Conservation (phyloP, 192 early-diverging fungal species). For the Podila verticillata region DNA sequence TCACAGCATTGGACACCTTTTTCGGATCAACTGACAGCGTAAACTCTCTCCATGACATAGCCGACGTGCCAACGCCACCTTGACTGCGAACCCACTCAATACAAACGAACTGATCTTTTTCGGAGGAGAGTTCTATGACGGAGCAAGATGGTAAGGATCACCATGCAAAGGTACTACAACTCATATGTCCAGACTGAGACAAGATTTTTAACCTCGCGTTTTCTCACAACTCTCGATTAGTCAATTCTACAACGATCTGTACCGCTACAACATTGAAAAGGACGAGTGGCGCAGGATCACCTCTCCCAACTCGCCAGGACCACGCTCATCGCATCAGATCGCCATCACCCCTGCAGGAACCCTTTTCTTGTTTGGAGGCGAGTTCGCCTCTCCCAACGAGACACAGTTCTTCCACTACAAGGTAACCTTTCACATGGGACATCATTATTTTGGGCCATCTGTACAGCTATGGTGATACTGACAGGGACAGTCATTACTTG, state of each 20-base stretch:
- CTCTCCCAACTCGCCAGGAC: slow-evolving; percentile 71
- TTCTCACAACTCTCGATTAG: not conserved
- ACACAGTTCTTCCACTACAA: slow-evolving; percentile 71
- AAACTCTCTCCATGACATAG: slow-evolving; percentile 27
- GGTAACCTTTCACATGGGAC: not conserved
- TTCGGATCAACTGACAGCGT: not conserved
- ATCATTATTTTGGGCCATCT: no score
- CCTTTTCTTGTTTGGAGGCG: slow-evolving; percentile 72
- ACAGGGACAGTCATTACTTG: no score
- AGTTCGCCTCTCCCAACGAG: slow-evolving; percentile 70
- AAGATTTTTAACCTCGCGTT: not conserved
- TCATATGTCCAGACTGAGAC: not conserved
- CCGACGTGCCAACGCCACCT: slow-evolving; percentile 66
- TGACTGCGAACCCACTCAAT: slow-evolving; percentile 70
- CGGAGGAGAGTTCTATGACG: slow-evolving; percentile 76
- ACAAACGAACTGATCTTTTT: slow-evolving; percentile 69
- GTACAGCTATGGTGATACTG: no score
- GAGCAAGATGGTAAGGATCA: slow-evolving; percentile 47
- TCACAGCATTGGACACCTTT: not conserved
- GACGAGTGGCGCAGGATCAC: slow-evolving; percentile 75
- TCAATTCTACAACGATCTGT: slow-evolving; percentile 74
- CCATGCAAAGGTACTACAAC: not conserved
- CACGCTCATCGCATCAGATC: slow-evolving; percentile 75
- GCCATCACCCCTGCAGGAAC: slow-evolving; percentile 67
- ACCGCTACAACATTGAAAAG: slow-evolving; percentile 76